These are phyloP conservation scores for Ambrosia artemisiifolia DNA, from an alignment of 129 eudicot genomes.

Conservation along the genomic window DNA sequence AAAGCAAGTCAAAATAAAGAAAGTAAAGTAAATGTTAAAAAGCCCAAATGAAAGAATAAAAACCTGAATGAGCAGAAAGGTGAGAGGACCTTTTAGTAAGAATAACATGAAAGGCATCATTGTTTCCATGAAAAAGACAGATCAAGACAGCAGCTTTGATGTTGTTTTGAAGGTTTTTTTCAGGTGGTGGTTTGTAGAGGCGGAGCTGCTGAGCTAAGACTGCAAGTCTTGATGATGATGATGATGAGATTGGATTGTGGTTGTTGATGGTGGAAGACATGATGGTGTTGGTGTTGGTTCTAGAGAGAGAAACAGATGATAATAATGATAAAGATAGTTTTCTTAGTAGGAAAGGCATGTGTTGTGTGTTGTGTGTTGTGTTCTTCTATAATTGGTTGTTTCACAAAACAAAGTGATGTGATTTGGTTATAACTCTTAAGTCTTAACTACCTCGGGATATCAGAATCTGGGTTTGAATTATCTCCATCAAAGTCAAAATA, in stretches of 20 bases:
- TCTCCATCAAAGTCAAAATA: too few relatives aligned
- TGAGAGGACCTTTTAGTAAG: slow-evolving; percentile 77
- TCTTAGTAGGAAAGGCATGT: neutral
- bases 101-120: slow-evolving; percentile 56
- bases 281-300: slow-evolving; percentile 7
- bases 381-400: neutral
- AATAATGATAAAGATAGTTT: neutral
- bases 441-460: too few relatives aligned
- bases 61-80: slow-evolving; percentile 84
- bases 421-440: too few relatives aligned
- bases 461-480: too few relatives aligned
- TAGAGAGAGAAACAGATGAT: slow-evolving; percentile 1
- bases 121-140: slow-evolving; percentile 63
- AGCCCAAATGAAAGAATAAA: too few relatives aligned
- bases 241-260: slow-evolving; percentile 15
- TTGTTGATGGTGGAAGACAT: slow-evolving; percentile 6
- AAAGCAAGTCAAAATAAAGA: too few relatives aligned
- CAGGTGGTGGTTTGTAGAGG: slow-evolving; percentile 51
- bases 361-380: too few relatives aligned
- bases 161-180: slow-evolving; percentile 36
- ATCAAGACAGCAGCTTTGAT: slow-evolving; percentile 78
- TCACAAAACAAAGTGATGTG: too few relatives aligned
- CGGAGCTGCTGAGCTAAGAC: slow-evolving; percentile 60
- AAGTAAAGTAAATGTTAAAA: too few relatives aligned
- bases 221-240: slow-evolving; percentile 29